Evolutionary conservation across 495 filamentous ascomycete species (phyloP).

Genomic region (Bryoglossum gracile): DNA sequence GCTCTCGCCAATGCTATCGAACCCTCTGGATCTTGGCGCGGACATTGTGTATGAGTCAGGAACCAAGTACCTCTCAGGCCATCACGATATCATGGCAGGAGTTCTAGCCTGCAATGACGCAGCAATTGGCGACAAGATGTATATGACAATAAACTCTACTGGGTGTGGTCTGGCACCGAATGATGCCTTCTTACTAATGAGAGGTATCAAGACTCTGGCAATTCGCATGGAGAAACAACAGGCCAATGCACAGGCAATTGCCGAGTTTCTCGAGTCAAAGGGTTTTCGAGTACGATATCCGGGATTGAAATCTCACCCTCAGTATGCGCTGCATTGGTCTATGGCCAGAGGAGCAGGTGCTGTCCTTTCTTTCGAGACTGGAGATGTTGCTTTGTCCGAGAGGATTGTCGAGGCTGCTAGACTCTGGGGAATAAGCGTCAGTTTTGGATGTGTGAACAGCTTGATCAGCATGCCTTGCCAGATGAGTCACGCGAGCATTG

Average conservation of each 20-base stretch:
- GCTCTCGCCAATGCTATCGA: slow-evolving; percentile 88
- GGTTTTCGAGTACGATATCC: slow-evolving; percentile 96
- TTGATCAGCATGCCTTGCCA: slow-evolving; percentile 98
- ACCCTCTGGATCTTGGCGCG: slow-evolving; percentile 87
- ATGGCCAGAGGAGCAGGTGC: slow-evolving; percentile 92
- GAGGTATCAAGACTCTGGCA: slow-evolving; percentile 90
- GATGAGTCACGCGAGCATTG: slow-evolving; percentile 99
- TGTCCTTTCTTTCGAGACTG: slow-evolving; percentile 93
- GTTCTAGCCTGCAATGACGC: slow-evolving; percentile 84
- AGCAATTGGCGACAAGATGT: slow-evolving; percentile 77
- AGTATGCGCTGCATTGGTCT: slow-evolving; percentile 91
- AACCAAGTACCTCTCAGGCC: slow-evolving; percentile 95
- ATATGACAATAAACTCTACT: slow-evolving; percentile 91
- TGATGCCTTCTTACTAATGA: slow-evolving; percentile 90
- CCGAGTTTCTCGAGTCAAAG: slow-evolving; percentile 81
- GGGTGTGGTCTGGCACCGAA: slow-evolving; percentile 92
- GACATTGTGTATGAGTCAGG: slow-evolving; percentile 97
- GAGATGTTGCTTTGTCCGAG: slow-evolving; percentile 71
- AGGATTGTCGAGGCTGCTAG: slow-evolving; percentile 88
- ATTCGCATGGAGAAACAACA: slow-evolving; percentile 99
- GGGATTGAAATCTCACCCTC: slow-evolving; percentile 85
- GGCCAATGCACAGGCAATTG: slow-evolving; percentile 80
- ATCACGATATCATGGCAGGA: slow-evolving; percentile 98
- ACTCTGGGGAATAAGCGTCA: slow-evolving; percentile 91
- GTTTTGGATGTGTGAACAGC: slow-evolving; percentile 96